Conservation (phyloP, 345 rosid species). For the Psidium friedrichsthalianum region DNA sequence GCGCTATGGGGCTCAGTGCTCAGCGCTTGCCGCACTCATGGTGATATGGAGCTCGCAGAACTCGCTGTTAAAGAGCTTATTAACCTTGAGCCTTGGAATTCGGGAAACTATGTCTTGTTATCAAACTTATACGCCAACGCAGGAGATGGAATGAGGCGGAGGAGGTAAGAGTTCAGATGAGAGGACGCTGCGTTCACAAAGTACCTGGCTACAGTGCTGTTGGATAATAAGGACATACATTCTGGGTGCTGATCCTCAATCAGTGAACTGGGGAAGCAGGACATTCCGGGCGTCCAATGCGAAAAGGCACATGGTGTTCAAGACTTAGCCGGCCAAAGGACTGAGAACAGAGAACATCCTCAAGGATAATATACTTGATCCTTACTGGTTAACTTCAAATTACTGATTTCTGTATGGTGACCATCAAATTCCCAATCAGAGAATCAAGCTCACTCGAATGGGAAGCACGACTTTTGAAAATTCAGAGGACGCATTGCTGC, state of each 20-base stretch:
- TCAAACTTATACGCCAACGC: slow-evolving; percentile 8
- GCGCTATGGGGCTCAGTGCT: slow-evolving; percentile 9
- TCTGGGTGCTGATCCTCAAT: neutral
- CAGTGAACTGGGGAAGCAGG: neutral
- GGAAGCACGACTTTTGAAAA: neutral
- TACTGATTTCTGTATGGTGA: neutral
- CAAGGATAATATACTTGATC: neutral
- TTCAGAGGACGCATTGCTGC: neutral
- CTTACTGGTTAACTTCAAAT: neutral
- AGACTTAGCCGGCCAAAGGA: neutral
- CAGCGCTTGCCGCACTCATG: slow-evolving; percentile 7
- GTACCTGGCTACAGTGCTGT: neutral
- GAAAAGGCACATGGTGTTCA: neutral
- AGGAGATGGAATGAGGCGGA: slow-evolving; percentile 9
- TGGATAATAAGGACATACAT: neutral
- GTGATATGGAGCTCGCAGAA: slow-evolving; percentile 3
- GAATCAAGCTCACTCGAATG: neutral
- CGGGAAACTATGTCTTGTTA: slow-evolving; percentile 4
- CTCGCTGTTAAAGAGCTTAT: slow-evolving; percentile 7
- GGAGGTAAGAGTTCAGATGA: slow-evolving; percentile 5
- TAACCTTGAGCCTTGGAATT: slow-evolving; percentile 5
- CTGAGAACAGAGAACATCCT: neutral
- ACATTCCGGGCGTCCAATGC: neutral
- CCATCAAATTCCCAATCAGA: neutral
- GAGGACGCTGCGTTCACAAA: neutral